Base-by-base conservation (phyloP, 441 rosid species). In the Pelargonium cotyledonis region DNA sequence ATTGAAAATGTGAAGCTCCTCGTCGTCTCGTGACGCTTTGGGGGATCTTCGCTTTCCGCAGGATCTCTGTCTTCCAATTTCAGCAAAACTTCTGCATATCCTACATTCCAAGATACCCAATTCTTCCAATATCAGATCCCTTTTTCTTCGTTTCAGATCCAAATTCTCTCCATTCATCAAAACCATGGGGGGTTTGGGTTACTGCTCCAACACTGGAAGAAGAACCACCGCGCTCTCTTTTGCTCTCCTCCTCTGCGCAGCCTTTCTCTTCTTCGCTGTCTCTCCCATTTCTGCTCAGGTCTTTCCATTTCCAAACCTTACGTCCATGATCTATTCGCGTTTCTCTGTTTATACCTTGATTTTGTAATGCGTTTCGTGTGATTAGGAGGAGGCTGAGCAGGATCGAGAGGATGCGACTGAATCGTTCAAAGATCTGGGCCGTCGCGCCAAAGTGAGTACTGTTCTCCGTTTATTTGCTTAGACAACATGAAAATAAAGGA, bases 371-470 rank as follows among this genome's bases (percentile, higher is more conserved):
- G 16, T 51, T 51, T 11, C 8, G 49, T 44, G 49, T 12, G 49
- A 44, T 44, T 12, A 41, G 8, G 15, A 51, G 58, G 58, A 51
- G 58, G 58, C 58, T 51, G 15, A 14, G 58, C 58, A 51, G 16
- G 14, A 6, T 4, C 58, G 16, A 6, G 58, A 14, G 6, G 58
- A 51, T 15, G 58, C 19, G 58, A 51, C 58, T 9, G 79, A 78
- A 68, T 81, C 84, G 51, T 65, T 63, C 66, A 81, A 79, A 72
- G 88, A 86, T 83, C 89, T 95, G 10, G 98, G 99, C 70, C 99
- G 99, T 68, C 96, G 96, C 46, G 91, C 97, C 77, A 85, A 90
- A 89, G 99, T 90, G 69, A 79, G 81, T 69, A 51, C 16, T 44
- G 5, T 9, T 44, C 49, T 12, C 12, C 12, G 49, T 44, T 51